Conservation (phyloP, 1,284 basidiomycete species). For the Cutaneotrichosporon arboriforme region DNA sequence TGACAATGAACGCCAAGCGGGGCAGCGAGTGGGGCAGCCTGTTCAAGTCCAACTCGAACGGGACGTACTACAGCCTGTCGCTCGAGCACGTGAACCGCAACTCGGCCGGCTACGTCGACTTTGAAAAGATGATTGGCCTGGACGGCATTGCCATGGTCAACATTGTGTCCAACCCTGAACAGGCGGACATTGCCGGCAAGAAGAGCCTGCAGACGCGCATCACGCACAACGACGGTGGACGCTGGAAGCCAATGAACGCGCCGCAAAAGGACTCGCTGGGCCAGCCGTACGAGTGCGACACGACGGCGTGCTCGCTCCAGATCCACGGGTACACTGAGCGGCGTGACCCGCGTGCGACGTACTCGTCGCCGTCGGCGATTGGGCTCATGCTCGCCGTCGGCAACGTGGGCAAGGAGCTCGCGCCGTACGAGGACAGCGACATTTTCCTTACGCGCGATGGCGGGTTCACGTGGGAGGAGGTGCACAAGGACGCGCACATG, state of each 20-base stretch:
- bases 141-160: slow-evolving; percentile 95
- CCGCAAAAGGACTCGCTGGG: slow-evolving; percentile 73
- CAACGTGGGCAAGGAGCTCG: slow-evolving; percentile 84
- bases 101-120: slow-evolving; percentile 82
- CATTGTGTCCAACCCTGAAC: slow-evolving; percentile 65
- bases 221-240: slow-evolving; percentile 92
- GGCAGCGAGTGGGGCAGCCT: slow-evolving; percentile 82
- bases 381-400: slow-evolving; percentile 95
- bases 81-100: slow-evolving; percentile 87
- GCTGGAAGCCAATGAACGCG: slow-evolving; percentile 76
- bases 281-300: slow-evolving; percentile 65
- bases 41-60: slow-evolving; percentile 93
- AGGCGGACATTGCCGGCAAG: slow-evolving; percentile 64
- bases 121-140: slow-evolving; percentile 94
- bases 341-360: slow-evolving; percentile 80
- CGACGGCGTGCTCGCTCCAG: slow-evolving; percentile 75
- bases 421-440: slow-evolving; percentile 78
- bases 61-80: slow-evolving; percentile 88
- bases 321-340: slow-evolving; percentile 96
- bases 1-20: slow-evolving; percentile 76
- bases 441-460: slow-evolving; percentile 95
- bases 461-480: slow-evolving; percentile 96
- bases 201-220: slow-evolving; percentile 83
- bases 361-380: slow-evolving; percentile 82
- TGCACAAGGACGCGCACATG: slow-evolving; percentile 94